These are phyloP conservation scores for Globisporangium acanthophoron DNA, from an alignment of 352 stramenopile species.

Conservation along the genomic window DNA sequence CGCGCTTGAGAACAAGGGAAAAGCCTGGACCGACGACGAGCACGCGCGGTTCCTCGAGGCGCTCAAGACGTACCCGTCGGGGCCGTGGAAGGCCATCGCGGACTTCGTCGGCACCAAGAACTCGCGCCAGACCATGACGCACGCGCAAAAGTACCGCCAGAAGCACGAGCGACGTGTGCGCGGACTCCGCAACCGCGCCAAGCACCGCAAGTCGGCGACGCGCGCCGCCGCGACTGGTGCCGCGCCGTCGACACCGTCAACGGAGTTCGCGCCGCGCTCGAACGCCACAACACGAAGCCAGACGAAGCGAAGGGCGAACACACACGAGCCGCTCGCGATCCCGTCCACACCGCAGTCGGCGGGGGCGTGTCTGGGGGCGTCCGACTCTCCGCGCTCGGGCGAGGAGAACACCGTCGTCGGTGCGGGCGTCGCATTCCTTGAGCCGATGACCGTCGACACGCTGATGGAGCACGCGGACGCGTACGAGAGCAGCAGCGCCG, in stretches of 20 bases:
- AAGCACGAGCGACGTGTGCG: slow-evolving; percentile 43
- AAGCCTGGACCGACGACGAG: slow-evolving; percentile 47
- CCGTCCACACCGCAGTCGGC: slow-evolving; percentile 7
- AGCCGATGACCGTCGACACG: slow-evolving; percentile 17
- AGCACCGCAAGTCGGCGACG: slow-evolving; percentile 10
- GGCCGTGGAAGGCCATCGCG: slow-evolving; percentile 57
- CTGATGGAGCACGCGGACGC: slow-evolving; percentile 19
- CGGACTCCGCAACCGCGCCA: slow-evolving; percentile 37
- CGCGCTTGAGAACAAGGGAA: slow-evolving; percentile 47
- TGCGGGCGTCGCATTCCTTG: slow-evolving; percentile 14
- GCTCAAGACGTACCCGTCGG: slow-evolving; percentile 47
- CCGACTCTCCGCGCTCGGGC: slow-evolving; percentile 30
- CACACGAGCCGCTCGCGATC: slow-evolving; percentile 6
- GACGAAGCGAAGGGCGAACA: slow-evolving; percentile 1
- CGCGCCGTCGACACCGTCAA: not conserved
- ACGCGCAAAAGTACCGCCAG: slow-evolving; percentile 33
- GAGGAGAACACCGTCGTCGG: slow-evolving; percentile 14
- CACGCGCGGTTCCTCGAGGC: slow-evolving; percentile 55
- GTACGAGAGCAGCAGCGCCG: not conserved
- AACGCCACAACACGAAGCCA: slow-evolving; percentile 10
- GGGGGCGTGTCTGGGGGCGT: slow-evolving; percentile 14
- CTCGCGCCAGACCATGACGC: slow-evolving; percentile 35
- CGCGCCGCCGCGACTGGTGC: not conserved
- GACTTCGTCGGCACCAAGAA: slow-evolving; percentile 58
- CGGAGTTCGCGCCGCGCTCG: not conserved